A percentile compares a stretch with the other conserved stretches of the same genome.
phyloP scores from a whole-genome alignment of 1,284 basidiomycete species.

The Peniophora sp. region DNA sequence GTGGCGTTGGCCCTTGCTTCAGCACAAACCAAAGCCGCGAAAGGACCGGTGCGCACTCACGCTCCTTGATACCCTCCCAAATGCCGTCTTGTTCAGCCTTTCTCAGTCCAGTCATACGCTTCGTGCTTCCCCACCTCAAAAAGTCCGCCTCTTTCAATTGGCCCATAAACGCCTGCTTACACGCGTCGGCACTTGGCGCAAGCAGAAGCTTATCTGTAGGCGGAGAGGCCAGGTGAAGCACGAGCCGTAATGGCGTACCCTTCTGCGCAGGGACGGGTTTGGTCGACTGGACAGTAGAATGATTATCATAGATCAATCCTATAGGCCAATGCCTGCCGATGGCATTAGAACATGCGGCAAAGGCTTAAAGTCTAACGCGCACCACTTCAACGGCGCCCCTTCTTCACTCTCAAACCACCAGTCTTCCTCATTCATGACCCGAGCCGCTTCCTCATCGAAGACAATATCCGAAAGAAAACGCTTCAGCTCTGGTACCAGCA shows the following conservation, averaged over 20 bases:
- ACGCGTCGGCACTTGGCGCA: constrained; percentile 70
- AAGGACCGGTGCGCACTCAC: constrained; percentile 37
- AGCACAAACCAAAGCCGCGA: constrained; percentile 3
- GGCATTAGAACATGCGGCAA: constrained; percentile 1
- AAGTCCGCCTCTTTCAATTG: constrained; percentile 95
- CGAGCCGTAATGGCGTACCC: constrained; percentile 61
- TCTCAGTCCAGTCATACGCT: constrained; percentile 81
- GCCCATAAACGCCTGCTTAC: constrained; percentile 88
- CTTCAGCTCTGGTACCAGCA: constrained; percentile 82
- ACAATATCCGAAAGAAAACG: constrained; percentile 84
- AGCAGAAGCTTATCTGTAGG: constrained; percentile 81
- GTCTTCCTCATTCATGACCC: constrained; percentile 70
- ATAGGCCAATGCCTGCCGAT: constrained; percentile 92
- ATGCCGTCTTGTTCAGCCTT: constrained; percentile 89
- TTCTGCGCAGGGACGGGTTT: constrained; percentile 37
- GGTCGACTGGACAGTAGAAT: constrained; percentile 53
- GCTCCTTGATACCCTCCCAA: constrained; percentile 90
- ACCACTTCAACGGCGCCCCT: constrained; percentile 77
- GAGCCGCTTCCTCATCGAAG: constrained; percentile 74
- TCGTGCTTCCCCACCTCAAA: constrained; percentile 90
- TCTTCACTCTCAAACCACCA: constrained; percentile 93
- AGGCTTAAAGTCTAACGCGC: constrained; percentile 18
- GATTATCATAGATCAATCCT: constrained; percentile 84
- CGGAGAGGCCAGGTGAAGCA: constrained; percentile 80
- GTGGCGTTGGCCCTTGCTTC: constrained; percentile 5